Evolutionary conservation across 768 basidiomycete species (phyloP), one percentile per base, ranked within the genome.

Genomic region (Lyophyllum atratum): DNA sequence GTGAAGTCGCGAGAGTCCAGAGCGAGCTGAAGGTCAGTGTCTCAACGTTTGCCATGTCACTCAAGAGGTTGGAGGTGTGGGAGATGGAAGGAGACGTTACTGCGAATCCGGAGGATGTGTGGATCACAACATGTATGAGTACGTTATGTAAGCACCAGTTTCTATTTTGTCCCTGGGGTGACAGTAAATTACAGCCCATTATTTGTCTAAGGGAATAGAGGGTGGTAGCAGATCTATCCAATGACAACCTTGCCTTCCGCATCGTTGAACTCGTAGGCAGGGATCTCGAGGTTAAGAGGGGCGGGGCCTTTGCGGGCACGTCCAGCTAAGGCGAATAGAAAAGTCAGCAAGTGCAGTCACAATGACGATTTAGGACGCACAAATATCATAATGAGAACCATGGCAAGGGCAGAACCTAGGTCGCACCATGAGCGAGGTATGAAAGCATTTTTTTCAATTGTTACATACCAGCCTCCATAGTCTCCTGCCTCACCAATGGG

Each of bases 351-450:
- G 49, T 10, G 52, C 47, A 21, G 60, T 11, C 49, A 39, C 42
- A n/a, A 39, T 17, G 34, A 37, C 52, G 28, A 21, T 24, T 31
- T 25, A 33, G 61, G 28, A 75, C 90, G 59, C 66, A 92, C 90
- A 96, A 58, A 97, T 97, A 74, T 98, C 95, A 68, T 95, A 95
- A 70, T 99, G 96, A 52, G 96, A 98, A 70, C 96, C 97, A 74
- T 98, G 96, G 81, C 96, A 98, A 51, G 95, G 95, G 81, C 95
- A 96, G 87, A 96, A 93, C 86, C 86, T 88, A 50, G 3, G 31
- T 7, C 40, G 14, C 21, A 24, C 5, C 39, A 26, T 56, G 52
- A 62, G 26, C 42, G 46, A 7, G 17, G 4, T n/a, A 40, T 19
- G n/a, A 4, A 46, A n/a, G 24, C 17, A 21, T 12, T 19, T 17